phyloP scores from a whole-genome alignment of 352 stramenopile genomes.

The Pythium folliculosum region DNA sequence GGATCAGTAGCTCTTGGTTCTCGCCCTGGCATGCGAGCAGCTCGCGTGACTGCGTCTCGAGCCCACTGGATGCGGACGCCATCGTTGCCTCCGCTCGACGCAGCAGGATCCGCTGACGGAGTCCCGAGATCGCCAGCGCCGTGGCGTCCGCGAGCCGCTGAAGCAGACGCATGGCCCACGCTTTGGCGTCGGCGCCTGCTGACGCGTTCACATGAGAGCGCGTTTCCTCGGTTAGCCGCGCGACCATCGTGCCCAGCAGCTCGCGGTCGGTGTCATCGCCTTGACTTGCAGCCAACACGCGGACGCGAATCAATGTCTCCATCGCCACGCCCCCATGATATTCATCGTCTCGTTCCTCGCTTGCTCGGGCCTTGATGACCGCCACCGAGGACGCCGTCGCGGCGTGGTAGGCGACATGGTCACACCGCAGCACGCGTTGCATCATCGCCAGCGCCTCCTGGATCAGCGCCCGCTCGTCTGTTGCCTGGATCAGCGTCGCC shows the following conservation, averaged over 20 bases:
- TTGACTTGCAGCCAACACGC: background rate
- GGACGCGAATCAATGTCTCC: slow-evolving; percentile 23
- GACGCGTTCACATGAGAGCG: background rate
- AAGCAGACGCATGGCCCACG: slow-evolving; percentile 10
- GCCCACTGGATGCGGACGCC: background rate
- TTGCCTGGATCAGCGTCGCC: background rate
- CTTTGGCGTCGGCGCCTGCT: background rate
- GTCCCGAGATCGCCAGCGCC: background rate
- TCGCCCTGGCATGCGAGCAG: background rate
- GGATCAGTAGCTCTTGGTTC: background rate
- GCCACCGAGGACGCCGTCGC: background rate
- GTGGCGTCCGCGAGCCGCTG: slow-evolving; percentile 16
- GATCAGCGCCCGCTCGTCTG: slow-evolving; percentile 12
- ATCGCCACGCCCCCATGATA: background rate
- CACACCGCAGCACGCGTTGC: slow-evolving; percentile 13
- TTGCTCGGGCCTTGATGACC: background rate
- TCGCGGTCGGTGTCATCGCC: background rate
- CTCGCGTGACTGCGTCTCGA: slow-evolving; percentile 9
- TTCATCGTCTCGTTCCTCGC: background rate
- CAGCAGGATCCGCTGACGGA: slow-evolving; percentile 5
- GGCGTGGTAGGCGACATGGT: slow-evolving; percentile 14
- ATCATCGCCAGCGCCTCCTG: slow-evolving; percentile 12
- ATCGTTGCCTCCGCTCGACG: background rate
- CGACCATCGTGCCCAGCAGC: slow-evolving; percentile 18
- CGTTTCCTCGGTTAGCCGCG: slow-evolving; percentile 13